Evolutionary conservation across 768 basidiomycete species (phyloP).

Genomic region (Rhodotorula paludigena): DNA sequence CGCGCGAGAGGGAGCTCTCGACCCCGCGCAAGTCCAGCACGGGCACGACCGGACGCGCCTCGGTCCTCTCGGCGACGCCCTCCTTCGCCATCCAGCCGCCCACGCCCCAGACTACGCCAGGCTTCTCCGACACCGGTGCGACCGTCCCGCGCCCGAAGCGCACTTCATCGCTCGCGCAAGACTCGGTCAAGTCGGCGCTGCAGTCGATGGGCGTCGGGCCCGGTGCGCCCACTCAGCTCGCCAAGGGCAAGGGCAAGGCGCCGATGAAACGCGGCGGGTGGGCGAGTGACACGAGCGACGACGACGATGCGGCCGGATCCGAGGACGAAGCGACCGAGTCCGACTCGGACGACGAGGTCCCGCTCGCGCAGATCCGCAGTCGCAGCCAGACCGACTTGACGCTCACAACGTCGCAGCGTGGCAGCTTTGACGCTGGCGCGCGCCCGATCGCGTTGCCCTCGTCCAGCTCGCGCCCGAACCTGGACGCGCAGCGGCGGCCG

Average conservation of each 20-base stretch:
- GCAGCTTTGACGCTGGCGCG: not conserved
- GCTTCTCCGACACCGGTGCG: slow-evolving; percentile 4
- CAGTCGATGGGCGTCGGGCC: slow-evolving; percentile 13
- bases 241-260: not conserved
- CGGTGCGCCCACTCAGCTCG: not conserved
- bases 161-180: slow-evolving; percentile 11
- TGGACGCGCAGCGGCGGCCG: not conserved
- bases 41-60: no score
- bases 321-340: slow-evolving; percentile 4
- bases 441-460: not conserved
- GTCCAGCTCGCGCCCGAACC: not conserved
- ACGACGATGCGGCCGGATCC: slow-evolving; percentile 25
- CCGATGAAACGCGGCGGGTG: not conserved
- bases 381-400: slow-evolving; percentile 25
- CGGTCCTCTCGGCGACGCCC: not conserved
- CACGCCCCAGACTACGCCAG: slow-evolving; percentile 14
- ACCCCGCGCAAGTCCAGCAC: slow-evolving; percentile 1
- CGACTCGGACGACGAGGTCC: slow-evolving; percentile 32
- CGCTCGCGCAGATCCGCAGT: slow-evolving; percentile 25
- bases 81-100: slow-evolving; percentile 27
- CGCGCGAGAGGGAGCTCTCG: no score
- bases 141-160: slow-evolving; percentile 10
- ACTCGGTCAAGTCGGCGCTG: slow-evolving; percentile 16
- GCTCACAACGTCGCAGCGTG: not conserved
- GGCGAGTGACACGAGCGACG: slow-evolving; percentile 32